Evolutionary conservation across 768 basidiomycete species (phyloP), one percentile per base, ranked within the genome.

Genomic region (Amanita fuliginea): DNA sequence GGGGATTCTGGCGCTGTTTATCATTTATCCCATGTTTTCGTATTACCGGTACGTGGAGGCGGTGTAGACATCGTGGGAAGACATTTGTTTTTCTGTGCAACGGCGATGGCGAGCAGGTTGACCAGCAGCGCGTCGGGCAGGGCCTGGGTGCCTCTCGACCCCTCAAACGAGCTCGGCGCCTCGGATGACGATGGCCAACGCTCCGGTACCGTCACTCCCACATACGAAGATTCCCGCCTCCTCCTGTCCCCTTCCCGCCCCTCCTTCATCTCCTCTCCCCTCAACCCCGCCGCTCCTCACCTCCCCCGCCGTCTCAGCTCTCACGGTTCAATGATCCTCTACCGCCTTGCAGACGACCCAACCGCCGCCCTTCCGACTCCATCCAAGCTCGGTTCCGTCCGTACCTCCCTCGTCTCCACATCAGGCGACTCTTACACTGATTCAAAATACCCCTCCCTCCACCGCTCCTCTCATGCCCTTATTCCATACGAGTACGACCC

Each of bases 401-500:
- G 67, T 3, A 59, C 62, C 28, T 67, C 63, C 21, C 52, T 67
- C 16, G 49, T 64, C 10, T 70, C 72, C 1, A 57, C 56, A 0
- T 67, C 66, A 2, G 64, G 62, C 6, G 65, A 68, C 42, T 67
- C 78, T 4, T 60, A 78, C 16, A 67, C 67, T 18, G 79, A 83
- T 39, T 81, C 80, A 8, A 86, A 86, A 60, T 88, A 84, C 59
- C 85, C 85, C 28, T 28, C 28, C 1, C 36, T 54, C 61, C 1
- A 64, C 64, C 14, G 50, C 62, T 24, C 53, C 56, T 14, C 32
- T 4, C 9, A 24, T 19, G 73, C 71, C 0, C 66, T 87, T 26
- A 66, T 86, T 0, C 75, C 86, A 1, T 88, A 86, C 57, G 82
- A 72, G 10, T 86, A 83, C 58, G 83, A 86, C 57, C 86, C 85